Evolutionary conservation across 768 basidiomycete genomes (phyloP).

Genomic region (Mrakia blollopis): DNA sequence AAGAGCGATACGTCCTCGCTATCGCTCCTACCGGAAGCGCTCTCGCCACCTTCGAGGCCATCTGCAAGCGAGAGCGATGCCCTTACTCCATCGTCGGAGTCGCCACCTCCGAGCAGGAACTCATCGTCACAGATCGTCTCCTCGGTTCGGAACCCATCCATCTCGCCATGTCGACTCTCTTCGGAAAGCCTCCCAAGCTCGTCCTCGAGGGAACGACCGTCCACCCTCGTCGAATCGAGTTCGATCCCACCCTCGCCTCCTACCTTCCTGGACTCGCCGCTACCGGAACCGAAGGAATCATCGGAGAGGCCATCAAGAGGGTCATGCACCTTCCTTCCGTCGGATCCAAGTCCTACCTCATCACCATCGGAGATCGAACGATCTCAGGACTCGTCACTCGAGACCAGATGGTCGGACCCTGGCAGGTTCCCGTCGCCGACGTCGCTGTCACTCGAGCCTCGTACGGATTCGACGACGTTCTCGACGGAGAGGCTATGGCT

Average conservation of each 20-base stretch:
- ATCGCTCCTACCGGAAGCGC: conserved; percentile 60
- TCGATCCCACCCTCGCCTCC: conserved; percentile 65
- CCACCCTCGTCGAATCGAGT: conserved; percentile 49
- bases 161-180: conserved; percentile 88
- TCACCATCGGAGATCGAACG: conserved; percentile 93
- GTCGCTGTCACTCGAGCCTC: conserved; percentile 93
- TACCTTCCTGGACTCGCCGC: conserved; percentile 53
- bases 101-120: conserved; percentile 72
- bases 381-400: conserved; percentile 91
- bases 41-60: conserved; percentile 58
- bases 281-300: conserved; percentile 47
- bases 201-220: conserved; percentile 61
- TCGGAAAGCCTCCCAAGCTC: conserved; percentile 94
- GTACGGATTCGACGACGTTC: conserved; percentile 75
- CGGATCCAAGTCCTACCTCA: conserved; percentile 92
- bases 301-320: conserved; percentile 65
- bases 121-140: conserved; percentile 84
- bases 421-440: conserved; percentile 96
- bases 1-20: conserved; percentile 95
- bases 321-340: conserved; percentile 88
- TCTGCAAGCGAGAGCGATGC: conserved; percentile 83
- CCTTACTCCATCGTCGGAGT: conserved; percentile 87
- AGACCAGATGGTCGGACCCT: conserved; percentile 99
- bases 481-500: conserved; percentile 91
- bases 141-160: conserved; percentile 73